phyloP scores from a whole-genome alignment of 345 rosid genomes.

The Gynandropsis gynandra region DNA sequence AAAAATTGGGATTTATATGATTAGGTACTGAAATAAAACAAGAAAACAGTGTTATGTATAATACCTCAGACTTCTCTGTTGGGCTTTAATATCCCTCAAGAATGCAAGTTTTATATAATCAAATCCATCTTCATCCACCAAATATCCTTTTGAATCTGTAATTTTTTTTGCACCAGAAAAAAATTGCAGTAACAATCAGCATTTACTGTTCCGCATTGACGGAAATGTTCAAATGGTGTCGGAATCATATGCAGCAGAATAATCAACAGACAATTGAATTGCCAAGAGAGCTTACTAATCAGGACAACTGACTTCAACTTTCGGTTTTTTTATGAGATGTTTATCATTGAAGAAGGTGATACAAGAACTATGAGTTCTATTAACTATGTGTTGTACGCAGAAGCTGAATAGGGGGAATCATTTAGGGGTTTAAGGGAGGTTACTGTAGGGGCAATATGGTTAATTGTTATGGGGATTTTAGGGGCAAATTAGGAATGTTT shows the following conservation, averaged over 20 bases:
- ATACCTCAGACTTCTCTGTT: slow-evolving; percentile 93
- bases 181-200: slow-evolving; percentile 11
- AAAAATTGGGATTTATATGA: slow-evolving; percentile 8
- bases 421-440: too few relatives aligned
- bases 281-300: neutral
- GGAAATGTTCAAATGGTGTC: neutral
- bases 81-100: slow-evolving; percentile 90
- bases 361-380: slow-evolving; percentile 3
- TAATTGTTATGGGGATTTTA: too few relatives aligned
- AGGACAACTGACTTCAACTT: neutral
- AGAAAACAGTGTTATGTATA: slow-evolving; percentile 5
- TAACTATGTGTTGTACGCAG: too few relatives aligned
- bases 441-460: too few relatives aligned
- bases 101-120: slow-evolving; percentile 94
- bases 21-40: neutral
- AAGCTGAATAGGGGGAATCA: too few relatives aligned
- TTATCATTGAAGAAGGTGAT: too few relatives aligned
- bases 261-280: neutral
- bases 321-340: too few relatives aligned
- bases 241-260: slow-evolving; percentile 4
- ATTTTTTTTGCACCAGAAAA: slow-evolving; percentile 22
- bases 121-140: slow-evolving; percentile 97
- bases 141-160: slow-evolving; percentile 89
- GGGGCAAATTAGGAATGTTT: too few relatives aligned
- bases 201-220: neutral